Percentiles rank a stretch among this genome's conserved stretches.
These are phyloP conservation scores for Colletotrichum euphorbiae DNA, from an alignment of 2,329 filamentous ascomycete species.

Conservation along the genomic window DNA sequence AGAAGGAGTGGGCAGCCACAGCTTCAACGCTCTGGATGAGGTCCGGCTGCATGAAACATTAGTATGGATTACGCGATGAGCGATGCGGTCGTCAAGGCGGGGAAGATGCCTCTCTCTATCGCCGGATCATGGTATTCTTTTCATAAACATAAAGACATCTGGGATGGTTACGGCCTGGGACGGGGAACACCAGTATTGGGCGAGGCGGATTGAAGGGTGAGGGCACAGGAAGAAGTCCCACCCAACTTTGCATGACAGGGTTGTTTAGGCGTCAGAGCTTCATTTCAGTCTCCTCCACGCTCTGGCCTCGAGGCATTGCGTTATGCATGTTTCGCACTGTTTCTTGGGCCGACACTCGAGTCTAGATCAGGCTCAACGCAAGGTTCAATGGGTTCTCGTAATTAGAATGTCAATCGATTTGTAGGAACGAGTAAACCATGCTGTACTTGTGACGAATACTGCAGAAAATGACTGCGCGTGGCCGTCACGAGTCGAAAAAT, in stretches of 20 bases:
- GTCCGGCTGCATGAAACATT: constrained; percentile 1
- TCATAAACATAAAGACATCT: constrained; percentile 24
- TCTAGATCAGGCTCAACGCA: constrained; percentile 17
- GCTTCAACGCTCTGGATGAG: constrained; percentile 1
- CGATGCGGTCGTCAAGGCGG: constrained; percentile 11
- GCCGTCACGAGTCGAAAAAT: too few species aligned
- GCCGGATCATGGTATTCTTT: constrained; percentile 26
- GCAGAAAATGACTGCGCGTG: too few species aligned
- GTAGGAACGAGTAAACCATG: not conserved
- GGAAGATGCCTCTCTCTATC: not conserved
- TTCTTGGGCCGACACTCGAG: constrained; percentile 5
- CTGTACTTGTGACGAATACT: too few species aligned
- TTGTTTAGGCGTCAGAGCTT: constrained; percentile 40
- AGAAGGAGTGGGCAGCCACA: not conserved
- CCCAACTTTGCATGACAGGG: constrained; percentile 40
- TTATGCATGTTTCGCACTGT: constrained; percentile 31
- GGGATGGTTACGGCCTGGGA: constrained; percentile 31
- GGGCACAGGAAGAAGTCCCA: constrained; percentile 16
- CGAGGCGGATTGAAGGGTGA: constrained; percentile 27
- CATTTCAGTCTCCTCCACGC: constrained; percentile 29
- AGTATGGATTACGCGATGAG: constrained; percentile 16
- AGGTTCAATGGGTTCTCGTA: constrained; percentile 11
- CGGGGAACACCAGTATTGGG: constrained; percentile 20
- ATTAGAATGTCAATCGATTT: constrained; percentile 38
- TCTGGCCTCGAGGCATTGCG: constrained; percentile 34